phyloP scores from a whole-genome alignment of 306 rosid species.

The Glycine latifolia region DNA sequence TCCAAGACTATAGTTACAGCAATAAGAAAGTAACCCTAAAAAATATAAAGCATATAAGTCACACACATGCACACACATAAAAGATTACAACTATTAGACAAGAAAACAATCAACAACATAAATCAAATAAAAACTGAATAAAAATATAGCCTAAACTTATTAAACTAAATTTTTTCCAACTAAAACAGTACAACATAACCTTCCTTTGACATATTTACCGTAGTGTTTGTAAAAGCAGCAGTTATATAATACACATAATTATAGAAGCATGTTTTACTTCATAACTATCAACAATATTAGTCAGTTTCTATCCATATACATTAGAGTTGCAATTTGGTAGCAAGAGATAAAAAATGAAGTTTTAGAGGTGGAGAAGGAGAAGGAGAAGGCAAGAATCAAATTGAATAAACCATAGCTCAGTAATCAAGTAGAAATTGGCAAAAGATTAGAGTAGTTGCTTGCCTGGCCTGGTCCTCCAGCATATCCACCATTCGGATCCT shows the following conservation, averaged over 20 bases:
- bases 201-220: slow-evolving; percentile 12
- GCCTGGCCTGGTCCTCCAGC: slow-evolving; percentile 99
- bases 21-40: slow-evolving; percentile 20
- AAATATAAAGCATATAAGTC: slow-evolving; percentile 4
- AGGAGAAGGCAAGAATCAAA: background rate
- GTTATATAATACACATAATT: background rate
- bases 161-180: slow-evolving; percentile 2
- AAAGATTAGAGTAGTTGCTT: slow-evolving; percentile 50
- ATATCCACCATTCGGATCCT: slow-evolving; percentile 91
- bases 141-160: slow-evolving; percentile 20
- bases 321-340: slow-evolving; percentile 15
- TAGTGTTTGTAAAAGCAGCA: background rate
- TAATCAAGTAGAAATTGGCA: slow-evolving; percentile 18
- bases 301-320: slow-evolving; percentile 5
- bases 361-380: background rate
- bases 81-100: background rate
- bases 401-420: slow-evolving; percentile 37
- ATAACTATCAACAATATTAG: slow-evolving; percentile 13
- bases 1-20: slow-evolving; percentile 1
- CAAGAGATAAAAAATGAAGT: slow-evolving; percentile 24
- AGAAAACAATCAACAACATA: background rate
- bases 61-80: background rate
- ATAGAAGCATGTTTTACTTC: slow-evolving; percentile 12
- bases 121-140: background rate
- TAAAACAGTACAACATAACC: slow-evolving; percentile 28